phyloP scores from a whole-genome alignment of 345 rosid species.

The Eutrema heterophyllum region DNA sequence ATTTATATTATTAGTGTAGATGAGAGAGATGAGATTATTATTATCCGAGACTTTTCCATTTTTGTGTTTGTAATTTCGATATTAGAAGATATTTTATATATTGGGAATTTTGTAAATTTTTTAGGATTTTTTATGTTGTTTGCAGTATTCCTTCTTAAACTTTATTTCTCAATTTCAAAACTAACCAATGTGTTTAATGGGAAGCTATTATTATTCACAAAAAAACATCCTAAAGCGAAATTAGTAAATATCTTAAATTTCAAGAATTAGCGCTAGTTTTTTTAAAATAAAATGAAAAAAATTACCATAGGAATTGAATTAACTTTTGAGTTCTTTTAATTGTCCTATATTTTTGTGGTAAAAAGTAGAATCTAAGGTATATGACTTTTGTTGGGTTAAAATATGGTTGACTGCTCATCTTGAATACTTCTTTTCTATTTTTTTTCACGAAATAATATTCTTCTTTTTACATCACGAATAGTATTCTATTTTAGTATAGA shows the following conservation, averaged over 20 bases:
- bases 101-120: background rate
- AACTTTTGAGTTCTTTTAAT: background rate
- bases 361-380: background rate
- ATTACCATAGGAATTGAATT: background rate
- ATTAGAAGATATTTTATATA: background rate
- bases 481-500: background rate
- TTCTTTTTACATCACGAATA: background rate
- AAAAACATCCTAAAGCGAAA: background rate
- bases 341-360: background rate
- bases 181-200: too few relatives aligned
- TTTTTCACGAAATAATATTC: background rate
- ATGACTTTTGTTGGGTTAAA: background rate
- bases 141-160: too few relatives aligned
- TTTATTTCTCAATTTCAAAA: too few relatives aligned
- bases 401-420: background rate
- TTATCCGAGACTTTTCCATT: background rate
- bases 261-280: background rate
- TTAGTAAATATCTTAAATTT: background rate
- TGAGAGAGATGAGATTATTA: slow-evolving; percentile 4
- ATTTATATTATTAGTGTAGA: background rate
- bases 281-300: background rate
- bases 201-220: background rate
- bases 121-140: too few relatives aligned
- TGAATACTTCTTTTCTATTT: background rate
- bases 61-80: background rate